Base-by-base conservation (phyloP, 208 protist species). In the Strigomonas galati region DNA sequence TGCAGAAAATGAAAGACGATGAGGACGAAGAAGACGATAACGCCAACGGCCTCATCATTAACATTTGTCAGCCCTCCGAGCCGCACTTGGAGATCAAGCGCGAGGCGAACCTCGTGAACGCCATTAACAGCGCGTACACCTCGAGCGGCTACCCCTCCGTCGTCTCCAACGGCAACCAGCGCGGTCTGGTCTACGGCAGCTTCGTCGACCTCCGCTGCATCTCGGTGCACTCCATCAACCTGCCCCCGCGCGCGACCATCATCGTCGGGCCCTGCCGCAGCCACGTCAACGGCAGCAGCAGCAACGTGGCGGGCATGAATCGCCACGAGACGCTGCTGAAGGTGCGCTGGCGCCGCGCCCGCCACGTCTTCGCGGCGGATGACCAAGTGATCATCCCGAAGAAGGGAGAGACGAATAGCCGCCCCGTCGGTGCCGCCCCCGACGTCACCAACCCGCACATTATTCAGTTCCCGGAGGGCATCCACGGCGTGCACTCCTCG, bases 121-220 rank as follows among this genome's bases (percentile, higher is more conserved):
- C 83, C 0, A 79, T 94, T 60, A 79, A 73, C 58, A 79, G 76
- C 55, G 89, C 89, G 24, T 89, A 94, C 76, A 85, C 82, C 12
- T 86, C 82, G 0, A 84, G 65, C 35, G 85, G 89, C 1, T 95
- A 92, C 40, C 89, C 85, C 0, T 81, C 76, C n/a, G 71, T 84
- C 35, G 61, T 74, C 19, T 75, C 72, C 0, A 32, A 66, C 43
- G 72, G 72, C 64, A 72, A 65, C 67, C 44, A 70, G 10, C 64
- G 71, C 53, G 76, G 70, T 28, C 60, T 62, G 32, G 76, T 92
- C 35, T 90, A 91, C 63, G 82, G 82, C 31, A 79, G 82, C 37
- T 91, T 89, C 62, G 79, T 91, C 0, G 89, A 95, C 57, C 72
- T 86, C 0, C 72, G 72, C 23, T 89, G 72, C 59, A 77, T 79